Evolutionary conservation across 768 basidiomycete species (phyloP).

Genomic region (Termitomyces sp.): DNA sequence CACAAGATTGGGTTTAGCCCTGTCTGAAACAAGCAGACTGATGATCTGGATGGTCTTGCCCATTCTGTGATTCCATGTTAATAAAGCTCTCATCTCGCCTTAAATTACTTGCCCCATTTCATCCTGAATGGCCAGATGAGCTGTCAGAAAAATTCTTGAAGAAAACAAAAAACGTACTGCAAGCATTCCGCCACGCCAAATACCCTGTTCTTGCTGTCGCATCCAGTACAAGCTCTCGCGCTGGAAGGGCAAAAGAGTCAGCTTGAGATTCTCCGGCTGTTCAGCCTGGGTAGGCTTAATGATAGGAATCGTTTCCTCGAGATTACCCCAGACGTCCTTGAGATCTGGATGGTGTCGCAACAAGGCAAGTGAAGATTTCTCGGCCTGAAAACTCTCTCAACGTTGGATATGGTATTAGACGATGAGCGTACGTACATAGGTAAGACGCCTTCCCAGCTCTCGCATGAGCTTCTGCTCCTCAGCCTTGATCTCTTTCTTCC

Average conservation of each 20-base stretch:
- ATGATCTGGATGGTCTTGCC: conserved; percentile 98
- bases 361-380: conserved; percentile 63
- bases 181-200: conserved; percentile 91
- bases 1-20: conserved; percentile 81
- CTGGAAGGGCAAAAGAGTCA: conserved; percentile 90
- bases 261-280: conserved; percentile 82
- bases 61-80: conserved; percentile 50
- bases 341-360: conserved; percentile 78
- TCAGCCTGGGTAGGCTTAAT: conserved; percentile 65
- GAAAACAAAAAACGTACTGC: conserved; percentile 52
- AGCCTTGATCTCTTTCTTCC: conserved; percentile 28
- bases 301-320: conserved; percentile 60
- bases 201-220: conserved; percentile 83
- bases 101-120: conserved; percentile 76
- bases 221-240: conserved; percentile 95
- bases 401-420: not conserved
- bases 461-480: conserved; percentile 50
- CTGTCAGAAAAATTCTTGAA: not conserved
- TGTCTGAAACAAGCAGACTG: conserved; percentile 78
- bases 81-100: not conserved
- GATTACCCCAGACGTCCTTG: conserved; percentile 82
- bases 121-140: conserved; percentile 44
- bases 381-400: conserved; percentile 47
- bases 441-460: conserved; percentile 72
- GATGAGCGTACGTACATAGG: conserved; percentile 46